phyloP scores from a whole-genome alignment of 257 asterid species.

The Solanum sparsipilum region DNA sequence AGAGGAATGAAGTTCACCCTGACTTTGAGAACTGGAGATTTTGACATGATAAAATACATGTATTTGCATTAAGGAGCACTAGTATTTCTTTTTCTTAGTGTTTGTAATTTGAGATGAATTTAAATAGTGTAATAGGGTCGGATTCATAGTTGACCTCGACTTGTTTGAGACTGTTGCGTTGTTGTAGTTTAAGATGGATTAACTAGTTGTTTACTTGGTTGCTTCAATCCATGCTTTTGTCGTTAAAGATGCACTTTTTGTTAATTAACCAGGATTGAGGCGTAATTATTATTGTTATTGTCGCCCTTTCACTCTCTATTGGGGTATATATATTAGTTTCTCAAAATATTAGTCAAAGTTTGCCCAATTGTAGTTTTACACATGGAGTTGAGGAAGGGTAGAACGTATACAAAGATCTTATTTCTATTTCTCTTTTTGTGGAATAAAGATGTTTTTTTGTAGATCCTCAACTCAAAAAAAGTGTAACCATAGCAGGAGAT shows the following conservation, averaged over 20 bases:
- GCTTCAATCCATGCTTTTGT: not conserved
- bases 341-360: not conserved
- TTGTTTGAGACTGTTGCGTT: not conserved
- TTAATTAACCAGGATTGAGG: not conserved
- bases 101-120: not conserved
- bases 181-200: not conserved
- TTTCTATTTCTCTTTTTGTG: not conserved
- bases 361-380: not conserved
- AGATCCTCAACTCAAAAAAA: not conserved
- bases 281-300: not conserved
- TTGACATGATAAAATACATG: not conserved
- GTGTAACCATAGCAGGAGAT: not conserved
- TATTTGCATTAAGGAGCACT: not conserved
- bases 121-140: not conserved
- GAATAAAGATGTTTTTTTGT: too few species aligned
- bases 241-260: not conserved
- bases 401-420: too few species aligned
- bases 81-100: not conserved
- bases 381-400: not conserved
- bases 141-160: not conserved
- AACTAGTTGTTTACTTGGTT: not conserved
- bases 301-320: not conserved
- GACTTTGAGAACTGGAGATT: not conserved
- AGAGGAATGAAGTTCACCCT: not conserved
- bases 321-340: not conserved